Evolutionary conservation across 768 basidiomycete species (phyloP), one percentile per base, ranked within the genome.

Genomic region (Botryobasidium botryosum): DNA sequence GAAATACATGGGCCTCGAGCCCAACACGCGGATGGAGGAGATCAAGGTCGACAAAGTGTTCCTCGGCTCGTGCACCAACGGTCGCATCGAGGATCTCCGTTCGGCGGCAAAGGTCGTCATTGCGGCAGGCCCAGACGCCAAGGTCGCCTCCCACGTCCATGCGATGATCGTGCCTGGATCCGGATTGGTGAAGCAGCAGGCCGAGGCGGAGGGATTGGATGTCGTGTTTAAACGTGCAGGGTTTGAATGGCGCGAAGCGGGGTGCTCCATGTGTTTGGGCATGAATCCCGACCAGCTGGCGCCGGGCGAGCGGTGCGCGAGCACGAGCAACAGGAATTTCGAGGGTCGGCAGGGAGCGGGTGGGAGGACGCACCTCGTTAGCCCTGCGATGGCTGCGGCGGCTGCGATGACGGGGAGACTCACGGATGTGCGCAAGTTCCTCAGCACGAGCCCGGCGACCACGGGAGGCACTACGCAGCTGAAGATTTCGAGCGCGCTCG

Each of bases 91-190:
- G 61, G 87, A 92, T 62, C 69, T 92, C 41, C 80, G 87, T 47
- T 79, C 85, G 2, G 87, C 87, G 26, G 83, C 81, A 13, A 70
- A 69, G 55, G 72, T 92, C 52, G 66, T 87, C 43, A 58, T 85
- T 15, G 75, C 81, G 15, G 77, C 78, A 42, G 80, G 80, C 35
- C 68, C 72, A 12, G 72, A 77, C 23, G 74, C 79, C 38, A 78
- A 77, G 56, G 79, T 91, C 31, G 72, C 85, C 18, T 62, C 74
- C 8, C 69, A 69, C 50, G 74, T 91, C 27, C 66, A 80, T 43
- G 87, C 86, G 3, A 90, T 92, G 86, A 68, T 91, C 50, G 87
- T 92, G 33, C 87, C 87, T 2, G 87, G 87, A 20, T 91, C 87
- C 12, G 87, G 87, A 43, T 59, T 91, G 40, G 75, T 92, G 59